Evolutionary conservation across 768 basidiomycete species (phyloP), one percentile per base, ranked within the genome.

Genomic region (Pholiota molesta): DNA sequence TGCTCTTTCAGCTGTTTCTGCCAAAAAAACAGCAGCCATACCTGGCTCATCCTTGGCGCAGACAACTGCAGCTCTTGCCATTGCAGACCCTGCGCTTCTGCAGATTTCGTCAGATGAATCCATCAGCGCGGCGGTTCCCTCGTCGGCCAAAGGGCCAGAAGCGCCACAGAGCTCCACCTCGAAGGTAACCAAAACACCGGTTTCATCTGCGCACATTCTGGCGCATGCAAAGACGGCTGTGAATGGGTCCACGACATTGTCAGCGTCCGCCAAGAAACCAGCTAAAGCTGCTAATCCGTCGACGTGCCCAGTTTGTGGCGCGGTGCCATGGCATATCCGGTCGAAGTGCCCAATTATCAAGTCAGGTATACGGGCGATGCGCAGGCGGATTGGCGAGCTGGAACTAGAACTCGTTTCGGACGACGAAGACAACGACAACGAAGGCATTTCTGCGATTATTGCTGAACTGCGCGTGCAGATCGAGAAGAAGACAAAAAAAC

Each of bases 341-440:
- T 76, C 76, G 54, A 70, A 70, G 47, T 89, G 87, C 68, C 83
- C 83, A 5, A 69, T 79, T 23, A 74, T 88, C 26, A 61, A 73
- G 26, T 76, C 75, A 39, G 82, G 84, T 10, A 68, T 79, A 0
- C 71, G 73, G 8, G 69, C 78, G 8, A 77, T 88, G 65, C 75
- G 73, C 62, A 72, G 72, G 54, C 83, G 85, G 57, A 70, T 88
- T 45, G 71, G 67, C 8, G 79, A 83, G 62, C 70, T 87, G 19
- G 71, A 75, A 66, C 63, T 73, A 66, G 44, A 57, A 39, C 63
- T 66, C 40, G 59, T 61, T 5, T 65, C 66, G 1, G 68, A 68
- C 53, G 72, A 67, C 40, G 68, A 55, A 29, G 66, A 62, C 26
- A 47, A 23, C 45, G 21, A 49, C 23, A 21, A 49, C 9, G 47